Evolutionary conservation across 2,329 filamentous ascomycete species (phyloP), one percentile per base, ranked within the genome.

Genomic region (Aureobasidium leucospermi): DNA sequence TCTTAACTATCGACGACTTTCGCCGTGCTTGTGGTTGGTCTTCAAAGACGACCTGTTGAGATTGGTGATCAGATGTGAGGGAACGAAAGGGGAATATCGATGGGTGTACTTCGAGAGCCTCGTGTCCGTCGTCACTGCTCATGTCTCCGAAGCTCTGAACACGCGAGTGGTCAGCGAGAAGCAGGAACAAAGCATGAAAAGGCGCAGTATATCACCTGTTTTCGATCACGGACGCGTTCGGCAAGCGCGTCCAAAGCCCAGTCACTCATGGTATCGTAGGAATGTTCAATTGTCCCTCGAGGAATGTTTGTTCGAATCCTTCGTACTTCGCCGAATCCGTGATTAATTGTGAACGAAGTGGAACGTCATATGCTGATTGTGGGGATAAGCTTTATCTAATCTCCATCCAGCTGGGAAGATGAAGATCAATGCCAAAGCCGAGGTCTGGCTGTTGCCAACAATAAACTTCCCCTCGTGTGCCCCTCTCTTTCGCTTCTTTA

Each of bases 1-100:
- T 74, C 49, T 71, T 69, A 36, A 80, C 80, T 19, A 86, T 74
- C 3, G 84, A 86, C 19, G 84, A 84, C 72, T 83, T 83, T 65
- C 84, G 81, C 59, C 83, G 79, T 63, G 80, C 79, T 49, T 70
- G 74, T 61, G 69, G 75, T 59, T 79, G 77, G 47, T 75, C 73
- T 65, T 80, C 78, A 67, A 85, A 83, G 53, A 82, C 74, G 48
- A 86, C 82, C 80, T 85, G 66, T 32, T 9, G 58, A 28, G 61
- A 56, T 41, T 11, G 57, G 39, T 31, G 53, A 32, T 47, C 23
- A 49, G 49, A 34, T 34, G 4, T 9, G 4, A 43, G 39, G 6
- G 11, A 5, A 6, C 3, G 3, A 23, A 31, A 6, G n/a, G 9
- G 11, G 56, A 23, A 28, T 62, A 42, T 16, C 0, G 36, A 1